Percentiles rank a stretch among this genome's conserved stretches.
phyloP scores from a whole-genome alignment of 495 filamentous ascomycete genomes.

The Podospora pseudoanserina region DNA sequence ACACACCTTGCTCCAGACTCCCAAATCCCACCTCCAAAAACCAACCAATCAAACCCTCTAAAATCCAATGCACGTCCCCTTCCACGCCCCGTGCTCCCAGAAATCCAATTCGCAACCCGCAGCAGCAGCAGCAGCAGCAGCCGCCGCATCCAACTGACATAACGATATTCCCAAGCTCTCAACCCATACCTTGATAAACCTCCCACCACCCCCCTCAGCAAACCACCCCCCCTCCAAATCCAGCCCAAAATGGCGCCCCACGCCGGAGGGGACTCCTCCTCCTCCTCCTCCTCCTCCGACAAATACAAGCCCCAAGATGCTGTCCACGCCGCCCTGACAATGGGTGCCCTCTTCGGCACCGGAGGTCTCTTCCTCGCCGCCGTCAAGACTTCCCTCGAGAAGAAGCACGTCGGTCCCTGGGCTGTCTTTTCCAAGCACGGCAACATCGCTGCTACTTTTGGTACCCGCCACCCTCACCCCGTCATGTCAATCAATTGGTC shows the following conservation, averaged over 20 bases:
- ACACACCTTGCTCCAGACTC: too few species aligned
- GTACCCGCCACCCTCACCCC: background rate
- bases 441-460: conserved; percentile 36
- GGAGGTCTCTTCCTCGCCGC: conserved; percentile 70
- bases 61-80: conserved; percentile 9
- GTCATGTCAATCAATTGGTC: background rate
- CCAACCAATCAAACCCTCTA: conserved; percentile 12
- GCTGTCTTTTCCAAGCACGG: conserved; percentile 66
- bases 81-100: background rate
- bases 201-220: background rate
- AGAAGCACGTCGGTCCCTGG: conserved; percentile 70
- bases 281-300: conserved; percentile 21
- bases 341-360: conserved; percentile 59
- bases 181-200: background rate
- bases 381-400: conserved; percentile 78
- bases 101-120: background rate
- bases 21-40: background rate
- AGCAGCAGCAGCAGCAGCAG: background rate
- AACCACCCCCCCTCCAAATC: conserved; percentile 33
- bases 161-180: background rate
- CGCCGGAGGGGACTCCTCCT: conserved; percentile 23
- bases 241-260: conserved; percentile 46
- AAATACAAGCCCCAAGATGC: conserved; percentile 78
- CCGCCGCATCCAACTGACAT: too few species aligned
- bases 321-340: conserved; percentile 59